These are phyloP conservation scores for Termitomyces sp. DNA, from an alignment of 768 basidiomycete species.

Conservation along the genomic window DNA sequence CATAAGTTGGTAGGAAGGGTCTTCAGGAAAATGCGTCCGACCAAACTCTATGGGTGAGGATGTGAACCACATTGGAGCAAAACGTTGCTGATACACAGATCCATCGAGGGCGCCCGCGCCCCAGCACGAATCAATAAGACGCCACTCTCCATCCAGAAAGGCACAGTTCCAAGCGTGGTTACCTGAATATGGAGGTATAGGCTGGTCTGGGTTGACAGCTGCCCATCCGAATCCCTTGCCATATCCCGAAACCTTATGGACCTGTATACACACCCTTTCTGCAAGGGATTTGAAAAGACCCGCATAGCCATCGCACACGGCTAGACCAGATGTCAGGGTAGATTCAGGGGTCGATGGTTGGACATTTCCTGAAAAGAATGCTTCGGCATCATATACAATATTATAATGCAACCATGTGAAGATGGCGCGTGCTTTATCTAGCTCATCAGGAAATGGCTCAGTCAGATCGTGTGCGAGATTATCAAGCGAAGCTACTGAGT, in stretches of 20 bases:
- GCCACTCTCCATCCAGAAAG: constrained; percentile 38
- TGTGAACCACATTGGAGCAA: constrained; percentile 37
- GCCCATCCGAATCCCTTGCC: constrained; percentile 42
- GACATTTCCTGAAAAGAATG: constrained; percentile 40
- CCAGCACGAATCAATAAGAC: constrained; percentile 43
- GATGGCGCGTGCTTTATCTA: constrained; percentile 41
- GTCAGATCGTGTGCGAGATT: constrained; percentile 36
- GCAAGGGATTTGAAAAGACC: constrained; percentile 36
- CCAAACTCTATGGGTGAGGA: constrained; percentile 38
- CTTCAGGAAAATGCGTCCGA: constrained; percentile 37
- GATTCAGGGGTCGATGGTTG: constrained; percentile 29
- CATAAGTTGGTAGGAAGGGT: constrained; percentile 37
- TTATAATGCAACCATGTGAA: constrained; percentile 45
- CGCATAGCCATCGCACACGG: constrained; percentile 46
- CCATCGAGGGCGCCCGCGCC: constrained; percentile 39
- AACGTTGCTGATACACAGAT: constrained; percentile 26
- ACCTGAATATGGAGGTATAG: constrained; percentile 28
- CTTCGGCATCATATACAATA: constrained; percentile 36
- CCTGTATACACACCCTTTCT: constrained; percentile 33
- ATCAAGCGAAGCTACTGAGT: constrained; percentile 30
- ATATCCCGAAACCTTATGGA: constrained; percentile 36
- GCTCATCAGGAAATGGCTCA: constrained; percentile 34
- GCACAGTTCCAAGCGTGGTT: constrained; percentile 48
- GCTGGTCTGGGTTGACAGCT: constrained; percentile 24
- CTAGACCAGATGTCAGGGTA: constrained; percentile 36